A percentile compares a stretch with the other conserved stretches of the same genome.
Conservation (phyloP, 208 protist species). For the Acanthamoeba sp. region DNA sequence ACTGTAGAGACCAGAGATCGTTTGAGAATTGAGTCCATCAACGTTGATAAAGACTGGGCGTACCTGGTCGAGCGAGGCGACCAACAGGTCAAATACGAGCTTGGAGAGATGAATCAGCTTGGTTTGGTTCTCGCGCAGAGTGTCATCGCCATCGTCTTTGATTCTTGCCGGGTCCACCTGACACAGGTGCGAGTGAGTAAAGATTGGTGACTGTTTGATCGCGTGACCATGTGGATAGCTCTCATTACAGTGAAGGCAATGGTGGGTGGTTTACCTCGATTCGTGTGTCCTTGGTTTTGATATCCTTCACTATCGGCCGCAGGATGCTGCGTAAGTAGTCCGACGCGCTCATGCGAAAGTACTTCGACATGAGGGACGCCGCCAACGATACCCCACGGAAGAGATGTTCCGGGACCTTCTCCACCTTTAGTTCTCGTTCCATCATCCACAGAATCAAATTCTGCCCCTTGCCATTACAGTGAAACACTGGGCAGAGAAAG, state of each 20-base stretch:
- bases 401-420: conserved; percentile 2
- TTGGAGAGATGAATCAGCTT: neutral
- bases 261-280: neutral
- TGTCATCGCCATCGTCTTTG: neutral
- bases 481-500: neutral
- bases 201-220: no score
- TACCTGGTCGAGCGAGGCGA: conserved; percentile 38
- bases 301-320: neutral
- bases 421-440: conserved; percentile 4
- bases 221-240: neutral
- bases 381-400: conserved; percentile 40
- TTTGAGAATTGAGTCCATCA: neutral
- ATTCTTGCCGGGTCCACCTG: conserved; percentile 46
- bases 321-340: conserved; percentile 50
- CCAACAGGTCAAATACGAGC: conserved; percentile 21
- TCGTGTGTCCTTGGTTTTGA: conserved; percentile 36
- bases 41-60: neutral
- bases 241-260: neutral
- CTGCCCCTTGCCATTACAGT: conserved; percentile 39
- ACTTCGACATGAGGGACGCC: conserved; percentile 43
- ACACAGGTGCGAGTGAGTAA: neutral
- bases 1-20: neutral
- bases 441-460: conserved; percentile 40
- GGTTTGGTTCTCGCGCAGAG: neutral
- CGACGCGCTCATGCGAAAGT: conserved; percentile 54